Base-by-base conservation (phyloP, 2,329 filamentous ascomycete species). In the Cercospora sojina region DNA sequence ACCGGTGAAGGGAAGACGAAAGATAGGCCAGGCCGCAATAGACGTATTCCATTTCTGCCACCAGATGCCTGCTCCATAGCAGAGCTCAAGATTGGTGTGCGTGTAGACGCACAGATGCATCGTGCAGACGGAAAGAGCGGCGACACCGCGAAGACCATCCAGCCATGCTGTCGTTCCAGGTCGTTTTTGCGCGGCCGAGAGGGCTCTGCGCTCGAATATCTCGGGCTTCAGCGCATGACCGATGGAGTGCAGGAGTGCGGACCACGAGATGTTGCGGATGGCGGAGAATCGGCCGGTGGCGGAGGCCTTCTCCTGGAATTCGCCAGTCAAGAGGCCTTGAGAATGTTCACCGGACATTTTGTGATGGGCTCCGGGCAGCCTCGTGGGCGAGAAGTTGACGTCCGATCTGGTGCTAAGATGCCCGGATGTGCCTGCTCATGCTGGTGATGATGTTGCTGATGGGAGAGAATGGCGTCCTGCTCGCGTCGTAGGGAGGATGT, bases 91-190 rank as follows among this genome's bases (percentile, higher is more conserved):
- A 38, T 84, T 82, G 62, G 75, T 79, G 75, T 87, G 88, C 55
- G 81, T 83, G 84, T 85, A 88, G 5, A 75, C 70, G 68, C 84
- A 77, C 74, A 88, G 81, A 76, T 89, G 86, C 68, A 88, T 86
- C 70, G 84, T 80, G 75, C 88, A 90, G 16, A 91, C 88, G 20
- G 89, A 74, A 35, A 91, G 82, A 3, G 88, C 87, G 9, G 88
- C 87, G 67, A 90, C 88, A 2, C 88, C 88, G 69, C 88, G 81
- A 13, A 90, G 78, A 13, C 88, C 88, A 71, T 90, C 88, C 13
- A 88, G 81, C 70, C 85, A 88, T 29, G 86, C 85, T 2, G 86
- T 88, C 20, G 66, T 53, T 6, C 67, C 68, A 5, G 56, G 35
- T 29, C 66, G 67, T n/a, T 69, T 65, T 32, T 62, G 64, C 35